Base-by-base conservation (phyloP, 2,329 filamentous ascomycete species). In the Xylariales sp. region DNA sequence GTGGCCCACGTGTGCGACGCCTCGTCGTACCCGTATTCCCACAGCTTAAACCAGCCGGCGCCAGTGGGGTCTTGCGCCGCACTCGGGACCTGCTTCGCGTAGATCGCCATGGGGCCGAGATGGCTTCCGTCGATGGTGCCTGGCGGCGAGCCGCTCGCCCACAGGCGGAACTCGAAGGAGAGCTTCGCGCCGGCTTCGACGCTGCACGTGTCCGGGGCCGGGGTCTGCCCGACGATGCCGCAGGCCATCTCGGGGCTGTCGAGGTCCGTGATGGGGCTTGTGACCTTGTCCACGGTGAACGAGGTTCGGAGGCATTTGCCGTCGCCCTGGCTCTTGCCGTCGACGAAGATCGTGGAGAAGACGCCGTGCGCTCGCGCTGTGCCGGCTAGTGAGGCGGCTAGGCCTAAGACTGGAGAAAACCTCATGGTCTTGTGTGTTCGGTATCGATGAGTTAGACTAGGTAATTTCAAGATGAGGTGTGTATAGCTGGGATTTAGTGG, bases 1-100 rank as follows among this genome's bases (percentile, higher is more conserved):
- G 65, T 72, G 16, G 62, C 76, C 63, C 74, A 73, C 6, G 53
- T 67, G 1, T 64, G 30, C 7, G 75, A 69, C 10, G 70, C 69
- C 39, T 75, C 75, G 9, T 72, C 70, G 43, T 77, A 72, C 7
- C 76, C 73, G 7, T 69, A 67, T 4, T 63, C 66, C 64, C 62
- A 69, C 5, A 71, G 34, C 62, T 71, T 71, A 39, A 71, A 71
- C 65, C 67, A 71, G 2, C 67, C 67, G 7, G 36, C n/a, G 6
- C 69, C 69, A 3, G 53, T 59, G 5, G 55, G 49, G 28, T 66
- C 61, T 28, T 62, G 18, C 0, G 45, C 39, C 1, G 50, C 23
- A 18, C 39, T 18, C 5, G 36, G 45, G 0, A 68, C 64, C 34
- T 58, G 34, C 48, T 65, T 67, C 12, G 69, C 67, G 53, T 71